Evolutionary conservation across 2,329 filamentous ascomycete genomes (phyloP).

Genomic region (Fusarium falciforme): DNA sequence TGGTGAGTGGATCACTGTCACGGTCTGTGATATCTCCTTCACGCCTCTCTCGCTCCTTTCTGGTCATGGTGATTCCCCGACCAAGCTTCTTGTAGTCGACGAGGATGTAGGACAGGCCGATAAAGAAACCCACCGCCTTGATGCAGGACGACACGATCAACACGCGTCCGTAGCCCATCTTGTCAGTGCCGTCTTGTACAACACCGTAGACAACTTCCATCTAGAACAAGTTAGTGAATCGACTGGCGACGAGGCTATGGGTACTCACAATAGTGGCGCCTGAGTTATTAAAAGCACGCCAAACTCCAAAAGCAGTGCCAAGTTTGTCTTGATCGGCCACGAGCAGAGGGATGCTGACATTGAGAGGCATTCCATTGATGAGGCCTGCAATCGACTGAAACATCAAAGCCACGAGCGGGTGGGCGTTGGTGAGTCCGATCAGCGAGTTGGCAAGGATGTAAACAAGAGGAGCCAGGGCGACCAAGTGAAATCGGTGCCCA

Average conservation of each 20-base stretch:
- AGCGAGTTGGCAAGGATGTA: constrained; percentile 35
- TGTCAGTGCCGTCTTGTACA: constrained; percentile 35
- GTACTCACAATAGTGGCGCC: constrained; percentile 37
- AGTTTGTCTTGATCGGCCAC: constrained; percentile 40
- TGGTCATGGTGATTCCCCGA: constrained; percentile 37
- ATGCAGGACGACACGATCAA: constrained; percentile 28
- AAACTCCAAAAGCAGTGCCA: constrained; percentile 39
- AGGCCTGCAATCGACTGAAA: constrained; percentile 29
- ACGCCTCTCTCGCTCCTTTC: constrained; percentile 20
- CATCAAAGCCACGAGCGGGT: constrained; percentile 35
- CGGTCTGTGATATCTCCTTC: constrained; percentile 28
- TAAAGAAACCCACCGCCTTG: constrained; percentile 32
- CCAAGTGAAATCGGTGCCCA: constrained; percentile 39
- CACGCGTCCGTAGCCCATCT: constrained; percentile 32
- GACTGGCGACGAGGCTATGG: background rate
- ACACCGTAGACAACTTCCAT: constrained; percentile 42
- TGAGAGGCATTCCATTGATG: constrained; percentile 39
- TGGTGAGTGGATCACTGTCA: constrained; percentile 32
- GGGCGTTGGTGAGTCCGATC: constrained; percentile 36
- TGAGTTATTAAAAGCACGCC: constrained; percentile 41
- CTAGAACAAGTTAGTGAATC: constrained; percentile 2
- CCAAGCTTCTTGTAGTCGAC: constrained; percentile 35
- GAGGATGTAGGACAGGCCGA: constrained; percentile 34
- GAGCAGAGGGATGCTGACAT: constrained; percentile 39
- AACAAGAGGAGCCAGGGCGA: constrained; percentile 34